These are phyloP conservation scores for Chytriomyces sp. DNA, from an alignment of 192 early-diverging fungal genomes.

Conservation along the genomic window DNA sequence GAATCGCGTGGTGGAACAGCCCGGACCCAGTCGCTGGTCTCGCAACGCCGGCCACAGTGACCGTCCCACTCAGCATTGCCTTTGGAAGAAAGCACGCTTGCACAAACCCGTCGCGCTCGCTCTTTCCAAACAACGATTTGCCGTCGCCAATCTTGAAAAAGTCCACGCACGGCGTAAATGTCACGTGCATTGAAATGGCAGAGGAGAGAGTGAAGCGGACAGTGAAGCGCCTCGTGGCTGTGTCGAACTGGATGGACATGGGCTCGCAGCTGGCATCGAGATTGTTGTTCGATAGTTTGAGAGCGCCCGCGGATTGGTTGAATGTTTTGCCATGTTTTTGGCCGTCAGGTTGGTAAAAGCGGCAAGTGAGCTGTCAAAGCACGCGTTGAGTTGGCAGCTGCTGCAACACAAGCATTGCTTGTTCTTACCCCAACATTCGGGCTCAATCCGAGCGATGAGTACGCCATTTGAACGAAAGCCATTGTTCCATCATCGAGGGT, in stretches of 20 bases:
- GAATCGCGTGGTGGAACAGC: slow-evolving; percentile 83
- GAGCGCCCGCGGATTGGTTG: slow-evolving; percentile 64
- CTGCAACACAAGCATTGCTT: neutral
- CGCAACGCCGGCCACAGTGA: slow-evolving; percentile 69
- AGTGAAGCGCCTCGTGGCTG: slow-evolving; percentile 48
- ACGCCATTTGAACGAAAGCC: slow-evolving; percentile 84
- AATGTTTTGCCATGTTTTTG: slow-evolving; percentile 70
- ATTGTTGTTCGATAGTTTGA: slow-evolving; percentile 71
- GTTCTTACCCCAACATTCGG: slow-evolving; percentile 25
- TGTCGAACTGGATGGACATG: slow-evolving; percentile 62
- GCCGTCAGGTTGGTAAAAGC: slow-evolving; percentile 71
- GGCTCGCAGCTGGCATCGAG: slow-evolving; percentile 76
- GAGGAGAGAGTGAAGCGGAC: slow-evolving; percentile 49
- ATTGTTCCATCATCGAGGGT: slow-evolving; percentile 71
- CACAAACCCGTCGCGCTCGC: slow-evolving; percentile 60
- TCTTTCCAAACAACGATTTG: slow-evolving; percentile 69
- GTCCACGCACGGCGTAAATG: slow-evolving; percentile 60
- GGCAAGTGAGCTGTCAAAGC: slow-evolving; percentile 49
- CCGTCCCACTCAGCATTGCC: slow-evolving; percentile 69
- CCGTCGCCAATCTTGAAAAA: slow-evolving; percentile 82
- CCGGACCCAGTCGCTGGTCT: slow-evolving; percentile 57
- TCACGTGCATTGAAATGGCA: slow-evolving; percentile 68
- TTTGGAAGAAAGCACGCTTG: slow-evolving; percentile 84
- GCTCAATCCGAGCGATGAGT: slow-evolving; percentile 69
- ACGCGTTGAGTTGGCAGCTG: neutral